Conservation (phyloP, 2,329 filamentous ascomycete species). For the Fusarium heterosporum region DNA sequence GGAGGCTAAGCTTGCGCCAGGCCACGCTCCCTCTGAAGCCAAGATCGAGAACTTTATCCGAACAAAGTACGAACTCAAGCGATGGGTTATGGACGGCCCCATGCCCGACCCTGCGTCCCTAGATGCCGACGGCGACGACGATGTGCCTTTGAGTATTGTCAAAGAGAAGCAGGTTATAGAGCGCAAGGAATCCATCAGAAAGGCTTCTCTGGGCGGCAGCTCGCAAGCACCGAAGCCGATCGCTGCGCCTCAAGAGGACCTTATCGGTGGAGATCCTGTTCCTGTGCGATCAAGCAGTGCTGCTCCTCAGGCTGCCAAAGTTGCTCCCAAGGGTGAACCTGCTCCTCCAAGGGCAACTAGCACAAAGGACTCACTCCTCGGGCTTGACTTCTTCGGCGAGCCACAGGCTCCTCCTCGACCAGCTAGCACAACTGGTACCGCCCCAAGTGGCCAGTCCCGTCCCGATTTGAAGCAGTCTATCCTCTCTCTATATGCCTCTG, state of each 20-base stretch:
- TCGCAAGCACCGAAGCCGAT: conserved; percentile 51
- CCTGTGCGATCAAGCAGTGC: conserved; percentile 80
- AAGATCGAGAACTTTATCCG: conserved; percentile 99
- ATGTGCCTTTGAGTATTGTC: conserved; percentile 73
- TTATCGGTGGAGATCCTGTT: conserved; percentile 82
- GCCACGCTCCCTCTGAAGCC: conserved; percentile 92
- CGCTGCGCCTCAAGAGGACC: conserved; percentile 72
- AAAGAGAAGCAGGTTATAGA: conserved; percentile 75
- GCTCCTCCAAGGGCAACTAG: conserved; percentile 76
- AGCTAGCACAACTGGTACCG: conserved; percentile 80
- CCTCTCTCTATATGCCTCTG: conserved; percentile 89
- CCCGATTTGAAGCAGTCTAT: conserved; percentile 98
- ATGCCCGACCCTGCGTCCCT: conserved; percentile 93
- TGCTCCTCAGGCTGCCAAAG: conserved; percentile 70
- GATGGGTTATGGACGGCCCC: conserved; percentile 98
- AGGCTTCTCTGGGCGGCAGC: conserved; percentile 66
- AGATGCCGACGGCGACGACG: conserved; percentile 86
- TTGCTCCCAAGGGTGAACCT: conserved; percentile 70
- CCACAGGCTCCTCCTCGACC: conserved; percentile 79
- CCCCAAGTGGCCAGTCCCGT: conserved; percentile 74
- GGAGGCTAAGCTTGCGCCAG: conserved; percentile 92
- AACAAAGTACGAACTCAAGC: conserved; percentile 98
- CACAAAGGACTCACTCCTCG: conserved; percentile 89
- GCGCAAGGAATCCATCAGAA: conserved; percentile 68
- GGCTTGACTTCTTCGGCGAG: conserved; percentile 90